Base-by-base conservation (phyloP, 1,139 yeast species). In the Blastobotrys serpentis region DNA sequence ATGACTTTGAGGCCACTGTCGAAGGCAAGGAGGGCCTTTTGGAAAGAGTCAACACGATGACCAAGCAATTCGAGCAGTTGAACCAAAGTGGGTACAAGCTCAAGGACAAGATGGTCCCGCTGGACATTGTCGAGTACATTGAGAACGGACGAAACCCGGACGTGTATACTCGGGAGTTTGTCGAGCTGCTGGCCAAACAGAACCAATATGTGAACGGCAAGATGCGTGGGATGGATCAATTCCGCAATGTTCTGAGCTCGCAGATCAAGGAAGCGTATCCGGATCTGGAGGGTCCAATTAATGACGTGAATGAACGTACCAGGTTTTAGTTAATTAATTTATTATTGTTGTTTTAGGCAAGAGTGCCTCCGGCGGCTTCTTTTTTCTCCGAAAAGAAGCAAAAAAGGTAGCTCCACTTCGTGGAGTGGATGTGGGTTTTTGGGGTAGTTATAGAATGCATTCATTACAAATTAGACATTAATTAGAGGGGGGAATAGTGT, bases 71-170 rank as follows among this genome's bases (percentile, higher is more conserved):
- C 37, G 51, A 53, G 19, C 47, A 49, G 11, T 49, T 57, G 39
- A 53, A 36, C 50, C 47, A 34, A 44, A 43, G 42, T 50, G 55
- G 48, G 29, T 56, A 29, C 41, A 44, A 47, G 33, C 54, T 61
- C 40, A 13, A 23, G 52, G 33, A 16, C 52, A 53, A 51, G 17
- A 42, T 43, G 13, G 57, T 66, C 7, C 70, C 70, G 17, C 47
- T 62, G 13, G 69, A 66, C 43, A 65, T 66, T 11, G 60, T 66
- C 18, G 62, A 62, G 53, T 71, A 92, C 63, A 87, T 92, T 42
- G 98, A 92, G 63, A 95, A 89, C 60, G 98, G 98, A 1, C 74
- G 98, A 56, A 92, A 92, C 63, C 98, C 99, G 0, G 98, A 92
- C 63, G 90, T 92, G 43, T 92, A 92, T 66, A 89, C 98, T 0